A percentile compares a stretch with the other conserved stretches of the same genome.
These are phyloP conservation scores for Annulohypoxylon maeteangense DNA, from an alignment of 495 filamentous ascomycete genomes.

Conservation along the genomic window DNA sequence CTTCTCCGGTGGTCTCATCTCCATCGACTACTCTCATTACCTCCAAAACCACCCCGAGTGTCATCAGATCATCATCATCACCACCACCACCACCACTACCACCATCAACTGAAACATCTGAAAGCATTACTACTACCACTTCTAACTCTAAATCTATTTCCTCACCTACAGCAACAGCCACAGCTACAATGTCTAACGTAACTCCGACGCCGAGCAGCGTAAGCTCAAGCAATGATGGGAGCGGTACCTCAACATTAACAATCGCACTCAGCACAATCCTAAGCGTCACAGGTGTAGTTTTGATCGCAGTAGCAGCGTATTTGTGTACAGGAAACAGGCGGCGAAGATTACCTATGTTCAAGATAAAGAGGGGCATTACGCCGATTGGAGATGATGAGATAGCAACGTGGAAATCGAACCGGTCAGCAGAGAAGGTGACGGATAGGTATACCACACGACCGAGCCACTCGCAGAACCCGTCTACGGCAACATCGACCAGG, in stretches of 20 bases:
- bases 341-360: conserved; percentile 52
- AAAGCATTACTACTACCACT: conserved; percentile 2
- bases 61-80: conserved; percentile 14
- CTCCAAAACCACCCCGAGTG: conserved; percentile 18
- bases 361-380: conserved; percentile 55
- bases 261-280: conserved; percentile 58
- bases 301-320: conserved; percentile 48
- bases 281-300: conserved; percentile 48
- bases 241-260: conserved; percentile 25
- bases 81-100: background rate
- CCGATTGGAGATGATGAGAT: conserved; percentile 65
- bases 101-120: too few relatives aligned
- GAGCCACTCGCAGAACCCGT: conserved; percentile 51
- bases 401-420: conserved; percentile 58
- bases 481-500: conserved; percentile 50
- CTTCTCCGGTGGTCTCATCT: conserved; percentile 18
- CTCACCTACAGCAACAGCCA: conserved; percentile 21
- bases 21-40: conserved; percentile 38
- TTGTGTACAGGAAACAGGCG: conserved; percentile 48
- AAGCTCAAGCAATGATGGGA: conserved; percentile 12
- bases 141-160: conserved; percentile 11
- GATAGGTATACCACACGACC: conserved; percentile 36
- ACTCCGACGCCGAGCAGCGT: conserved; percentile 23
- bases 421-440: conserved; percentile 40
- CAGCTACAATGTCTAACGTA: conserved; percentile 30